phyloP scores from a whole-genome alignment of 2,329 filamentous ascomycete species.

The Fusarium succisae region DNA sequence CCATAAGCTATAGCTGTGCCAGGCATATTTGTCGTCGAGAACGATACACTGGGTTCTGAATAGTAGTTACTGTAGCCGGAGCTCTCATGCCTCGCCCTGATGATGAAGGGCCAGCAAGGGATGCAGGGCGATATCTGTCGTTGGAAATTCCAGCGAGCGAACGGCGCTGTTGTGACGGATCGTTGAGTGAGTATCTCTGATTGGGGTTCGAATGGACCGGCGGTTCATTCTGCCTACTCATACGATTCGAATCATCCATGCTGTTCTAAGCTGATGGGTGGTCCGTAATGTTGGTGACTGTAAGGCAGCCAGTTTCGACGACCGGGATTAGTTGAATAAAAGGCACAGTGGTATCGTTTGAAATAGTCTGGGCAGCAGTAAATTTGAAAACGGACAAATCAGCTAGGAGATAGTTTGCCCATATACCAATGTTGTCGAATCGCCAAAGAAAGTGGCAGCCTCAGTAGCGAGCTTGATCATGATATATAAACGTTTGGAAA shows the following conservation, averaged over 20 bases:
- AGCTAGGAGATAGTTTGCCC: no score
- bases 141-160: conserved; percentile 46
- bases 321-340: neutral
- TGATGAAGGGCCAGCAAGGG: conserved; percentile 60
- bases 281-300: conserved; percentile 55
- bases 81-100: conserved; percentile 62
- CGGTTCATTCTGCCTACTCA: conserved; percentile 79
- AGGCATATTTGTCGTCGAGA: conserved; percentile 67
- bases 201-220: conserved; percentile 69
- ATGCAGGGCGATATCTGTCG: conserved; percentile 59
- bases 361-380: no score
- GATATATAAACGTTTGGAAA: no score
- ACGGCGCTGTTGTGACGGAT: conserved; percentile 58
- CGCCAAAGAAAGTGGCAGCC: no score
- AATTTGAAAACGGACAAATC: no score
- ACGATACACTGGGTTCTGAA: conserved; percentile 62
- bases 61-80: conserved; percentile 69
- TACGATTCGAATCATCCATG: conserved; percentile 82
- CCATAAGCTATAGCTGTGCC: conserved; percentile 65
- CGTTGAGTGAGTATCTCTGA: conserved; percentile 62
- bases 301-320: conserved; percentile 40
- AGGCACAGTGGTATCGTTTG: no score
- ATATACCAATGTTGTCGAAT: no score
- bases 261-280: conserved; percentile 71
- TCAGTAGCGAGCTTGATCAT: no score